Conservation (phyloP, 257 asterid species). For the Salvia miltiorrhiza region DNA sequence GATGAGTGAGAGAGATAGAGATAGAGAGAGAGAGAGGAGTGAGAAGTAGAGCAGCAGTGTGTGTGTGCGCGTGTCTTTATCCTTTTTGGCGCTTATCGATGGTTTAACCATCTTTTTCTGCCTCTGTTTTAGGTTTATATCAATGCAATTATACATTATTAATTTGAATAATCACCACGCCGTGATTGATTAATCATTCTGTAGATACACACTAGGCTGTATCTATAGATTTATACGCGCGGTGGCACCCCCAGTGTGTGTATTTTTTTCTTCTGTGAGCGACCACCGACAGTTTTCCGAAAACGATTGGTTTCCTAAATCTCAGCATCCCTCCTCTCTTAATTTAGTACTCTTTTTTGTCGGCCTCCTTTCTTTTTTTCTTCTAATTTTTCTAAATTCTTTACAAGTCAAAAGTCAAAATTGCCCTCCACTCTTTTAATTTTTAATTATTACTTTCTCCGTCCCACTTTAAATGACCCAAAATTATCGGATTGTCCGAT, state of each 20-base stretch:
- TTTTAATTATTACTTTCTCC: no score
- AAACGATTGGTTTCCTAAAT: conserved; percentile 29
- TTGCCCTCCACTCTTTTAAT: no score
- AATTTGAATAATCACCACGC: conserved; percentile 9
- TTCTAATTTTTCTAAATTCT: neutral
- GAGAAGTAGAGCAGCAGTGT: neutral
- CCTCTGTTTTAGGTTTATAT: conserved; percentile 2
- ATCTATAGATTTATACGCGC: conserved; percentile 21
- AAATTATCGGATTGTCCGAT: no score
- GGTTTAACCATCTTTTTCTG: neutral
- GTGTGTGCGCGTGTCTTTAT: no score
- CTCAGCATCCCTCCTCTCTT: neutral
- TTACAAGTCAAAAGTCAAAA: no score
- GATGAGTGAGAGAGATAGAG: conserved; percentile 17
- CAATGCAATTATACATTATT: neutral
- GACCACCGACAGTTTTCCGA: conserved; percentile 43
- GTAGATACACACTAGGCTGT: neutral
- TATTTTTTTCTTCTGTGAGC: conserved; percentile 11
- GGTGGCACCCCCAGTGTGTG: conserved; percentile 24
- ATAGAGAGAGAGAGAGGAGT: conserved; percentile 23
- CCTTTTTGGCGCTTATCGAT: conserved; percentile 21
- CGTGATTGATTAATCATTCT: conserved; percentile 19
- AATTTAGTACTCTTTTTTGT: conserved; percentile 4
- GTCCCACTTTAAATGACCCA: no score
- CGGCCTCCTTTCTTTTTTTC: neutral